Evolutionary conservation across 805 yeast species (phyloP).

Genomic region (Hanseniaspora lachancei): DNA sequence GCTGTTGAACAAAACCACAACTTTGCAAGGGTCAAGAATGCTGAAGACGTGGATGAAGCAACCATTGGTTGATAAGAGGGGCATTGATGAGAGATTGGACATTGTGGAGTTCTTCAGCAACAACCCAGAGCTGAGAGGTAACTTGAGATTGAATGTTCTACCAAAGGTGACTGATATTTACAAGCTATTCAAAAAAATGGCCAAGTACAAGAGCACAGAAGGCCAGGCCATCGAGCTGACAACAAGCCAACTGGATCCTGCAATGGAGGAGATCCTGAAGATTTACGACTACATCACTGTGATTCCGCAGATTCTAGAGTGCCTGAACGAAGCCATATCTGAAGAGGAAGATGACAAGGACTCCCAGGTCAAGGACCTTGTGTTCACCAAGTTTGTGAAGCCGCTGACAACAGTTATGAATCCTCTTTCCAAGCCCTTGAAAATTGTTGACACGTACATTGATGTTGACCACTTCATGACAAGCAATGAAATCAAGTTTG

Average conservation of each 20-base stretch:
- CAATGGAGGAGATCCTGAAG: slow-evolving; percentile 75
- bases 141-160: slow-evolving; percentile 53
- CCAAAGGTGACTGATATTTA: slow-evolving; percentile 71
- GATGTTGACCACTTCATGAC: slow-evolving; percentile 72
- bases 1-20: slow-evolving; percentile 73
- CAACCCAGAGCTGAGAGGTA: slow-evolving; percentile 52
- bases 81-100: slow-evolving; percentile 54
- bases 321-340: slow-evolving; percentile 36
- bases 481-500: slow-evolving; percentile 65
- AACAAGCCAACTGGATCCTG: slow-evolving; percentile 3
- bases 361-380: slow-evolving; percentile 25
- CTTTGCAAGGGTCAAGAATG: slow-evolving; percentile 76
- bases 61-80: slow-evolving; percentile 57
- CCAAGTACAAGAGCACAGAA: slow-evolving; percentile 30
- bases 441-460: slow-evolving; percentile 81
- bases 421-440: slow-evolving; percentile 57
- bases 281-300: slow-evolving; percentile 65
- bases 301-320: slow-evolving; percentile 51
- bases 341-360: slow-evolving; percentile 24
- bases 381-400: slow-evolving; percentile 41
- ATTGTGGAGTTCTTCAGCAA: slow-evolving; percentile 65
- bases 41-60: slow-evolving; percentile 93
- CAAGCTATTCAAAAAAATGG: slow-evolving; percentile 49
- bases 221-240: slow-evolving; percentile 30
- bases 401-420: slow-evolving; percentile 40